phyloP scores from a whole-genome alignment of 2,329 filamentous ascomycete species.

The Tympanopsis confertula region DNA sequence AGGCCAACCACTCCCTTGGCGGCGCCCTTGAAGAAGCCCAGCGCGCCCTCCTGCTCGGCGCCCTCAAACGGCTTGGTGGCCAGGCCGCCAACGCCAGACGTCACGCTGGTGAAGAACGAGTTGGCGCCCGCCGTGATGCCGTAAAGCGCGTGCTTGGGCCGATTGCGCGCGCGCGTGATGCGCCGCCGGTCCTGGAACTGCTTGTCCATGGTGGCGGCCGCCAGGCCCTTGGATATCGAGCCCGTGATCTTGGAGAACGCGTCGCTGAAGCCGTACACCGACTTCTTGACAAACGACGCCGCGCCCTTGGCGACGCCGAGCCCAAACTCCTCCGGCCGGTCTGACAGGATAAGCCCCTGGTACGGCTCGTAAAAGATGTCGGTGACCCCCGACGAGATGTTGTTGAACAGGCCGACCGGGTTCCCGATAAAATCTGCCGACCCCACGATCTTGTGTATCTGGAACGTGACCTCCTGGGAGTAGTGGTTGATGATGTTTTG shows the following conservation, averaged over 20 bases:
- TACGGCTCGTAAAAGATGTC: slow-evolving; percentile 99
- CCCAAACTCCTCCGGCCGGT: slow-evolving; percentile 87
- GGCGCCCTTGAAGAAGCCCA: slow-evolving; percentile 94
- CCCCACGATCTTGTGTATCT: slow-evolving; percentile 93
- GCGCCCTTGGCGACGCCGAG: slow-evolving; percentile 93
- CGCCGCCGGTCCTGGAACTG: slow-evolving; percentile 94
- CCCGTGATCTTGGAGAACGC: slow-evolving; percentile 97
- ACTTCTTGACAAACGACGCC: slow-evolving; percentile 95
- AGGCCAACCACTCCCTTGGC: slow-evolving; percentile 88
- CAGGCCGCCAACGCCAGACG: slow-evolving; percentile 84
- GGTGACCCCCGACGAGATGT: slow-evolving; percentile 88
- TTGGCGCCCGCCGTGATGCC: slow-evolving; percentile 95
- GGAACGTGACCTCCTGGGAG: slow-evolving; percentile 87
- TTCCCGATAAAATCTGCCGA: slow-evolving; percentile 97
- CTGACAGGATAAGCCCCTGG: slow-evolving; percentile 91
- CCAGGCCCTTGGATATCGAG: slow-evolving; percentile 89
- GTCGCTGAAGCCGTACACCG: slow-evolving; percentile 92
- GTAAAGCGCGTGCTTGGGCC: slow-evolving; percentile 93
- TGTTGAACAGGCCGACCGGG: slow-evolving; percentile 95
- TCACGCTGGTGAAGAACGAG: slow-evolving; percentile 82
- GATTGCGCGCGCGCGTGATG: slow-evolving; percentile 83
- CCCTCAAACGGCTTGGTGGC: slow-evolving; percentile 90
- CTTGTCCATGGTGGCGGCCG: slow-evolving; percentile 91
- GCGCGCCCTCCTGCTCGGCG: slow-evolving; percentile 84
- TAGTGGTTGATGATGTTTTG: slow-evolving; percentile 89